phyloP scores from a whole-genome alignment of 169 alveolate genomes.

The Plasmodium vinckei region DNA sequence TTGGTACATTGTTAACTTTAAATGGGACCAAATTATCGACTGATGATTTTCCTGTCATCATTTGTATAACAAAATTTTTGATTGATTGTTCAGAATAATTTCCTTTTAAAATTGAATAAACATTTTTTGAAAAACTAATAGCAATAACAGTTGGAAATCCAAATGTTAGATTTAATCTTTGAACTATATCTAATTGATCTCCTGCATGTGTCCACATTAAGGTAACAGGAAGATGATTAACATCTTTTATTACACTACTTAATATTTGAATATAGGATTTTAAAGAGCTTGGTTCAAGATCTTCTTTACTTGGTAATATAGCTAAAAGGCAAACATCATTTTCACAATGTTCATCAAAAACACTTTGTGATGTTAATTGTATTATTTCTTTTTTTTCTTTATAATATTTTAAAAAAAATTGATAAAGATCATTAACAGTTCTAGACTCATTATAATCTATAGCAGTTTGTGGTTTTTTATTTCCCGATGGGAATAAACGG shows the following conservation, averaged over 20 bases:
- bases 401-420: slow-evolving; percentile 84
- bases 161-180: slow-evolving; percentile 87
- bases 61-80: slow-evolving; percentile 69
- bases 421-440: slow-evolving; percentile 88
- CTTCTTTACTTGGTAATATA: slow-evolving; percentile 93
- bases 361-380: slow-evolving; percentile 78
- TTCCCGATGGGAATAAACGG: slow-evolving; percentile 89
- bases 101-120: slow-evolving; percentile 70
- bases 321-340: slow-evolving; percentile 90
- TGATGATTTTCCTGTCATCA: slow-evolving; percentile 76
- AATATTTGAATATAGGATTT: slow-evolving; percentile 84
- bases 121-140: slow-evolving; percentile 82
- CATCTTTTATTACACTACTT: slow-evolving; percentile 84
- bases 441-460: slow-evolving; percentile 89
- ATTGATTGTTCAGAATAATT: slow-evolving; percentile 72
- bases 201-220: slow-evolving; percentile 94
- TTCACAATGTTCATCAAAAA: slow-evolving; percentile 83
- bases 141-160: slow-evolving; percentile 95
- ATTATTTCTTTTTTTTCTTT: slow-evolving; percentile 71
- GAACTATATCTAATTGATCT: slow-evolving; percentile 90
- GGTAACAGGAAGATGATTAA: slow-evolving; percentile 88
- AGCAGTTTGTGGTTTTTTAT: slow-evolving; percentile 85
- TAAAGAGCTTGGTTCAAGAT: slow-evolving; percentile 88
- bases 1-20: slow-evolving; percentile 51
- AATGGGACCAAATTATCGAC: slow-evolving; percentile 65